A percentile compares a stretch with the other conserved stretches of the same genome.
phyloP scores from a whole-genome alignment of 2,329 filamentous ascomycete genomes.

The Talaromyces verruculosus region DNA sequence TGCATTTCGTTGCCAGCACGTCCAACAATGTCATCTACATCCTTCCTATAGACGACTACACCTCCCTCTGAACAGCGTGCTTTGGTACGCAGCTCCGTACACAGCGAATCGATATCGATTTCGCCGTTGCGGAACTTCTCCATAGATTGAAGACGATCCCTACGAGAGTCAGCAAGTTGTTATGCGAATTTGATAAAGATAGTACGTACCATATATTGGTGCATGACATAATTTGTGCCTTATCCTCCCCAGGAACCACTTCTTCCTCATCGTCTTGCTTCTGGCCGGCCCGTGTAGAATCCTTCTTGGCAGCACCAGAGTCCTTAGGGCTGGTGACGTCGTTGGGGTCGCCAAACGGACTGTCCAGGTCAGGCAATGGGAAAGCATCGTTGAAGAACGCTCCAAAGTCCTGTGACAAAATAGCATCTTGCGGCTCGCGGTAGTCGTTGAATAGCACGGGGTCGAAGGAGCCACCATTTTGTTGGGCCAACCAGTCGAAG shows the following conservation, averaged over 20 bases:
- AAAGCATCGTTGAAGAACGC: conserved; percentile 75
- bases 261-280: conserved; percentile 68
- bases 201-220: conserved; percentile 84
- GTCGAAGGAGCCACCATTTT: conserved; percentile 84
- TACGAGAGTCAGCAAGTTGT: conserved; percentile 52
- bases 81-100: conserved; percentile 89
- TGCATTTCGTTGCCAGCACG: conserved; percentile 30
- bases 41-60: conserved; percentile 82
- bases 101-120: conserved; percentile 90
- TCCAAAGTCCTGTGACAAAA: conserved; percentile 71
- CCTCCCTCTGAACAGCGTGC: conserved; percentile 89
- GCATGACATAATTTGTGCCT: conserved; percentile 71
- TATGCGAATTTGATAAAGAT: not conserved
- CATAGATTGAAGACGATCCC: conserved; percentile 86
- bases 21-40: conserved; percentile 77
- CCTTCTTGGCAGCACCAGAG: conserved; percentile 55
- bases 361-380: conserved; percentile 72
- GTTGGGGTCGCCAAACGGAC: conserved; percentile 67
- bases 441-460: conserved; percentile 90
- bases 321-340: conserved; percentile 35
- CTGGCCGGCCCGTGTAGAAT: conserved; percentile 73
- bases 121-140: conserved; percentile 86
- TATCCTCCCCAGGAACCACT: conserved; percentile 61
- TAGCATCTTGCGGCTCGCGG: conserved; percentile 81
- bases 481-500: conserved; percentile 70